Percentiles rank a stretch among this genome's conserved stretches.
These are phyloP conservation scores for Earliella scabrosa DNA, from an alignment of 1,284 basidiomycete genomes.

Conservation along the genomic window DNA sequence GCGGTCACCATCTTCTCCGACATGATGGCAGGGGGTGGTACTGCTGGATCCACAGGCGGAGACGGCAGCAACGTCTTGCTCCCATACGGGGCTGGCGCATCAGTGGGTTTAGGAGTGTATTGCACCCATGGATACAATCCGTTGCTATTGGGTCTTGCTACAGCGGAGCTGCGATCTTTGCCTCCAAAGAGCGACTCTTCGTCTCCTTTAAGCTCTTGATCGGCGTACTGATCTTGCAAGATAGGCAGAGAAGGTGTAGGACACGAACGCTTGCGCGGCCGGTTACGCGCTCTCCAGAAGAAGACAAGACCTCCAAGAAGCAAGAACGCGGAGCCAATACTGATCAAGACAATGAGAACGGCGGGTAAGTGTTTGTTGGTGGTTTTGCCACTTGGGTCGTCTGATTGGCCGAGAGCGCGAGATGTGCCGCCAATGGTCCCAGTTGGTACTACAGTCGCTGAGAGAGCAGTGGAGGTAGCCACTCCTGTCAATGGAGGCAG, in stretches of 20 bases:
- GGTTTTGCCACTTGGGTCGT: conserved; percentile 6
- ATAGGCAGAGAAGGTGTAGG: conserved; percentile 76
- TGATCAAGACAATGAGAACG: conserved; percentile 57
- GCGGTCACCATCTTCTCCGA: conserved; percentile 6
- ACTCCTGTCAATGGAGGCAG: conserved; percentile 25
- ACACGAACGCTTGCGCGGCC: conserved; percentile 51
- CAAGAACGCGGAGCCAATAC: conserved; percentile 59
- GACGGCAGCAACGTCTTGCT: neutral
- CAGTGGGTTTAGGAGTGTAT: conserved; percentile 42
- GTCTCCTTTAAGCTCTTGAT: conserved; percentile 42
- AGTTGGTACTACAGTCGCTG: conserved; percentile 11
- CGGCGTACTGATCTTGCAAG: conserved; percentile 53
- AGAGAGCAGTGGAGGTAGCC: conserved; percentile 15
- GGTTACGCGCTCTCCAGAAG: conserved; percentile 49
- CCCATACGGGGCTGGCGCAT: neutral
- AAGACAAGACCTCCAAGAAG: conserved; percentile 55
- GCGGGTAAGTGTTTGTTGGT: conserved; percentile 40
- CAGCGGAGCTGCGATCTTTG: conserved; percentile 59
- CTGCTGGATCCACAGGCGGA: neutral
- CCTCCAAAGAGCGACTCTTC: conserved; percentile 77
- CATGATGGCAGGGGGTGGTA: neutral
- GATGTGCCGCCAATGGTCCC: conserved; percentile 10
- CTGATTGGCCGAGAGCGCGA: conserved; percentile 14
- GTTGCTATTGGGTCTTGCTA: conserved; percentile 41
- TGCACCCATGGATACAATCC: conserved; percentile 65